Conservation (phyloP, 352 stramenopile genomes). For the Phytophthora tubulina region DNA sequence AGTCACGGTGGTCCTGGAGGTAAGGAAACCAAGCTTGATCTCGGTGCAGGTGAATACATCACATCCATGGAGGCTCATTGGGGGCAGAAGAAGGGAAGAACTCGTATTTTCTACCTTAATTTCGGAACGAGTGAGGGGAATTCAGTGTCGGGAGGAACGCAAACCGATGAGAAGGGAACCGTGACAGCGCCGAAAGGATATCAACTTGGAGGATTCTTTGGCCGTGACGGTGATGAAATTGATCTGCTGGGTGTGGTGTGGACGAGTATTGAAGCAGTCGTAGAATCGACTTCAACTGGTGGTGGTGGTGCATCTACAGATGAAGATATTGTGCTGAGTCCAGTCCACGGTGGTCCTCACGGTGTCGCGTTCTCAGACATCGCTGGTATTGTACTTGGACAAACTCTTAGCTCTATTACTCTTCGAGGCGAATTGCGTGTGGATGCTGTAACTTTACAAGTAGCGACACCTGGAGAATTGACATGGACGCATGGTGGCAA, state of each 20-base stretch:
- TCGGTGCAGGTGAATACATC: slow-evolving; percentile 1
- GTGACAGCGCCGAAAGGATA: slow-evolving; percentile 29
- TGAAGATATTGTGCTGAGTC: slow-evolving; percentile 22
- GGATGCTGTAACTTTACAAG: slow-evolving; percentile 46
- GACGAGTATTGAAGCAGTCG: slow-evolving; percentile 24
- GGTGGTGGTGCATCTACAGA: slow-evolving; percentile 9
- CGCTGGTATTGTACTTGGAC: slow-evolving; percentile 1
- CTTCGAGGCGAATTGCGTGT: slow-evolving; percentile 34
- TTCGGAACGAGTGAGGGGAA: slow-evolving; percentile 27
- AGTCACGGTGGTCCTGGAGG: slow-evolving; percentile 22
- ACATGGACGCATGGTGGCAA: slow-evolving; percentile 48
- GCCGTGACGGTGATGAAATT: slow-evolving; percentile 26
- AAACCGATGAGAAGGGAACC: slow-evolving; percentile 22
- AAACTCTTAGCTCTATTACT: slow-evolving; percentile 16
- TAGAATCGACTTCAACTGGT: slow-evolving; percentile 3
- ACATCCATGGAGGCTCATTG: slow-evolving; percentile 29
- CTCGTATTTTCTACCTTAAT: slow-evolving; percentile 29
- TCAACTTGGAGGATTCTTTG: slow-evolving; percentile 31
- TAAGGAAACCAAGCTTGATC: slow-evolving; percentile 19
- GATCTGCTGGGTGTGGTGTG: slow-evolving; percentile 26
- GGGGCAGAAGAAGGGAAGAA: slow-evolving; percentile 17
- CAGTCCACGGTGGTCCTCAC: slow-evolving; percentile 2
- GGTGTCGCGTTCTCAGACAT: slow-evolving; percentile 21
- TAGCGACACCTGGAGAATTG: slow-evolving; percentile 25
- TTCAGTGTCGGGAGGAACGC: slow-evolving; percentile 19